A percentile compares a stretch with the other conserved stretches of the same genome.
Conservation (phyloP, 768 basidiomycete genomes). For the Imleria badia region DNA sequence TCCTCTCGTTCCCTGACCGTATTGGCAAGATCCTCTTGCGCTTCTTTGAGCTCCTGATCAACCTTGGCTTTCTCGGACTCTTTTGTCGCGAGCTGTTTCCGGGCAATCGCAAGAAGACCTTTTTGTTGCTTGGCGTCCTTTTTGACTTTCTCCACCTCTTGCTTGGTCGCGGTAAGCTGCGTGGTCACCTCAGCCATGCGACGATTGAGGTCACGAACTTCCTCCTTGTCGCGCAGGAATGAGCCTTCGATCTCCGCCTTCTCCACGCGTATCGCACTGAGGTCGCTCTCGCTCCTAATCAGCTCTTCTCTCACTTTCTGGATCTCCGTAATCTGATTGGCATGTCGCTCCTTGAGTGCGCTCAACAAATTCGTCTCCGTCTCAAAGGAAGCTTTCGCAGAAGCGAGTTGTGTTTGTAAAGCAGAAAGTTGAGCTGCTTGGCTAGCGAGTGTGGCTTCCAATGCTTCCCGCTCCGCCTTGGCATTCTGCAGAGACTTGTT, state of each 20-base stretch:
- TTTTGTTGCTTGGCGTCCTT: slow-evolving; percentile 97
- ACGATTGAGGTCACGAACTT: slow-evolving; percentile 80
- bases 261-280: slow-evolving; percentile 85
- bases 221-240: slow-evolving; percentile 91
- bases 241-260: slow-evolving; percentile 89
- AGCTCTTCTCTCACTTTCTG: slow-evolving; percentile 72
- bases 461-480: slow-evolving; percentile 59
- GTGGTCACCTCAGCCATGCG: slow-evolving; percentile 79
- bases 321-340: slow-evolving; percentile 68
- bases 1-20: slow-evolving; percentile 56
- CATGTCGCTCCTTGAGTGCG: slow-evolving; percentile 66
- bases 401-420: slow-evolving; percentile 79
- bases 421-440: slow-evolving; percentile 76
- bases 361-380: slow-evolving; percentile 72
- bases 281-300: slow-evolving; percentile 88
- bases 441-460: slow-evolving; percentile 63
- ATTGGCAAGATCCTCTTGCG: slow-evolving; percentile 50
- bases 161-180: slow-evolving; percentile 68
- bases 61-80: slow-evolving; percentile 73
- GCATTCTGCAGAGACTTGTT: slow-evolving; percentile 65
- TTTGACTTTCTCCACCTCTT: slow-evolving; percentile 80
- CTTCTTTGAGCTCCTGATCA: slow-evolving; percentile 72
- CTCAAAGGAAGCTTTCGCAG: slow-evolving; percentile 83
- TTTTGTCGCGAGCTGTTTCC: slow-evolving; percentile 86
- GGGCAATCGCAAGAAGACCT: slow-evolving; percentile 89